Evolutionary conservation across 2,329 filamentous ascomycete genomes (phyloP), one percentile per base, ranked within the genome.

Genomic region (Fusarium graminum): DNA sequence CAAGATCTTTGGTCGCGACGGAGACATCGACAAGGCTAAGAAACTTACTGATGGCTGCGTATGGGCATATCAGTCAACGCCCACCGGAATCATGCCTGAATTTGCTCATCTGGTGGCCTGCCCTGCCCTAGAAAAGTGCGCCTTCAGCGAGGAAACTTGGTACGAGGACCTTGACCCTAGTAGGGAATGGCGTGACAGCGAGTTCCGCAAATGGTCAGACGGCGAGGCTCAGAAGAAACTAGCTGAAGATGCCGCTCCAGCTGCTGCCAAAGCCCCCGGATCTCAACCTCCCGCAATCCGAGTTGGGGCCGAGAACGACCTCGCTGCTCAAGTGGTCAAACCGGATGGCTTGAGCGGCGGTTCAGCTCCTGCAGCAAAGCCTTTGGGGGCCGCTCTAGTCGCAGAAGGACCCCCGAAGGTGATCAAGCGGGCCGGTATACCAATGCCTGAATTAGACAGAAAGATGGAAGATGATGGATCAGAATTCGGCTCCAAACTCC

Each of bases 21-120:
- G 84, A 25, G 88, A 91, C 70, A 78, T 91, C n/a, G 86, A 88
- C 67, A 82, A 87, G 28, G 89, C 83, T 22, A 83, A 83, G 74
- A 85, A 84, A 72, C 83, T 91, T n/a, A 83, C 88, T 0, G 87
- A 90, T 55, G 89, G 88, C 12, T 91, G 89, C 66, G 87, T 89
- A 6, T 91, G 89, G 89, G 88, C 88, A 11, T 91, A 92, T 73
- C 83, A 86, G 65, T 79, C 80, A 26, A 89, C 85, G 32, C 76
- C 81, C 1, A 83, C 82, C 1, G 89, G 89, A 16, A 83, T 92
- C 58, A 91, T 91, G 89, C 86, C 89, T 4, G 89, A 92, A 74
- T 75, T 70, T 3, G 80, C 74, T 14, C 63, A 71, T 19, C 62
- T 80, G 14, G 51, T 79, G 14, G 81, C 85, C 3, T 91, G 89